Evolutionary conservation across 352 stramenopile genomes (phyloP).

Genomic region (Pelagophyceae sp.): DNA sequence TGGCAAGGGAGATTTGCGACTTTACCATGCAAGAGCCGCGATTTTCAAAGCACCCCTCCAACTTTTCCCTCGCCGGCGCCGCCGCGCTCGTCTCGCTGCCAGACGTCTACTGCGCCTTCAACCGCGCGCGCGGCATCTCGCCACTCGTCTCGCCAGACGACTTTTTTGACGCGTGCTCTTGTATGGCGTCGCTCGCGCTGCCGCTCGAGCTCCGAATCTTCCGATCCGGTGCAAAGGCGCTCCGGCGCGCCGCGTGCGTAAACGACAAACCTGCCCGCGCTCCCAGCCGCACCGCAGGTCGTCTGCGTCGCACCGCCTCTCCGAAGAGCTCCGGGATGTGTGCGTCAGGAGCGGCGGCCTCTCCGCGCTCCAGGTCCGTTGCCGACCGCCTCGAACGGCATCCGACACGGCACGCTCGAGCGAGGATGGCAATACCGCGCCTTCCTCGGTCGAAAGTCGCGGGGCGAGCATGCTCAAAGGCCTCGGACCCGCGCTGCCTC

Average conservation of each 20-base stretch:
- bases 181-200: not conserved
- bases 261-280: not conserved
- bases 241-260: not conserved
- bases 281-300: not conserved
- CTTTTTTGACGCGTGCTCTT: not conserved
- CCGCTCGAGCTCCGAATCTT: not conserved
- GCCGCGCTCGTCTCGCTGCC: not conserved
- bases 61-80: not conserved
- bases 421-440: too few species aligned
- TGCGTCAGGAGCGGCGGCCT: not conserved
- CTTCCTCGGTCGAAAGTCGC: too few species aligned
- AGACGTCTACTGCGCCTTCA: not conserved
- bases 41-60: too few species aligned
- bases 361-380: not conserved
- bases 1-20: not conserved
- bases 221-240: not conserved
- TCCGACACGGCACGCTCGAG: too few species aligned
- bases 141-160: constrained; percentile 4
- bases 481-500: too few species aligned
- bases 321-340: not conserved
- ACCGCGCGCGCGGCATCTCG: not conserved
- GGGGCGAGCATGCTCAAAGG: too few species aligned
- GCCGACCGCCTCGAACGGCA: not conserved
- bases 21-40: not conserved
- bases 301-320: not conserved